Conservation (phyloP, 2,329 filamentous ascomycete genomes). For the Pseudogymnoascus verrucosus region DNA sequence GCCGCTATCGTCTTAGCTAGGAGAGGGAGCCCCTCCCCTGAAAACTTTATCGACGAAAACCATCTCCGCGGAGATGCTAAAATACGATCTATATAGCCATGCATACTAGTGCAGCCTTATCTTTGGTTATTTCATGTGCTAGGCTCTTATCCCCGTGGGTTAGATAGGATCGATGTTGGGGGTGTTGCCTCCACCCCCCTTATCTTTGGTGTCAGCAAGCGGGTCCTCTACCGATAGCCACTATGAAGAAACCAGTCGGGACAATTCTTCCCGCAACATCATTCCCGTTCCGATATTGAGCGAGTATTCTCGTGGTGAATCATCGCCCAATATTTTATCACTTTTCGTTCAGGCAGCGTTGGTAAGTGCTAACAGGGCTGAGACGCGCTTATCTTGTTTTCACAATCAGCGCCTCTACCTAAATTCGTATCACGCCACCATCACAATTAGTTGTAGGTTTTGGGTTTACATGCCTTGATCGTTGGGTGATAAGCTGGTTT, state of each 20-base stretch:
- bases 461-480: background rate
- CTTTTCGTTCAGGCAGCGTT: background rate
- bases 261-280: background rate
- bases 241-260: background rate
- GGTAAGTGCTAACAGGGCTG: background rate
- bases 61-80: constrained; percentile 3
- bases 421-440: background rate
- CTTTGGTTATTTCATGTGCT: background rate
- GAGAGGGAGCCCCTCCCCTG: background rate
- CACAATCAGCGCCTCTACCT: background rate
- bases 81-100: background rate
- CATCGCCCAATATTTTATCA: background rate
- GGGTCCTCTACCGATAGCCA: background rate
- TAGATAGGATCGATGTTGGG: constrained; percentile 4
- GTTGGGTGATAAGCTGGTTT: background rate
- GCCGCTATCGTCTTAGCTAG: background rate
- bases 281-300: background rate
- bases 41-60: background rate
- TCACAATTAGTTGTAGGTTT: background rate
- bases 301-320: background rate
- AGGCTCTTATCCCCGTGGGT: background rate
- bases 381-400: background rate
- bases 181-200: background rate
- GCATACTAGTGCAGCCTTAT: background rate
- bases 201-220: background rate